Evolutionary conservation across 306 rosid genomes (phyloP).

Genomic region (Pyrus pyrifolia): DNA sequence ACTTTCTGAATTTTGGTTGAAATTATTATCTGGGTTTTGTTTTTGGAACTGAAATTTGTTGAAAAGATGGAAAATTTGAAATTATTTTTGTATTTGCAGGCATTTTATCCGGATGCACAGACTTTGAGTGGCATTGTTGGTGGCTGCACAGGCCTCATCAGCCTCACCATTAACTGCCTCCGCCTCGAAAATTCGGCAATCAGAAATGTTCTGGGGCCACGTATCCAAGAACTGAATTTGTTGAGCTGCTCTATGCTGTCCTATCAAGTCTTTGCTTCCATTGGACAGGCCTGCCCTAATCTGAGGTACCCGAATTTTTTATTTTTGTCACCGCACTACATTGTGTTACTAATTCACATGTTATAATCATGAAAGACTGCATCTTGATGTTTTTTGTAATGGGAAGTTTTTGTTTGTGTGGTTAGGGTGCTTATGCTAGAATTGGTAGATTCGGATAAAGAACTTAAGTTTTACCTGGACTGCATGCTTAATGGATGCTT

Average conservation of each 20-base stretch:
- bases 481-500: constrained; percentile 14
- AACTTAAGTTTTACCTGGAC: constrained; percentile 7
- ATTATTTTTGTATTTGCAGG: neutral
- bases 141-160: constrained; percentile 9
- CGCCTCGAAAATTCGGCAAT: constrained; percentile 19
- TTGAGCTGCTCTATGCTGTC: constrained; percentile 21
- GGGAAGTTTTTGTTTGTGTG: neutral
- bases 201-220: neutral
- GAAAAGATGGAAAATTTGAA: neutral
- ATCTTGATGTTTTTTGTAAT: neutral
- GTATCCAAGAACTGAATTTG: constrained; percentile 25
- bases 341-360: too few relatives aligned
- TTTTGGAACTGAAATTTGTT: neutral
- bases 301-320: constrained; percentile 11
- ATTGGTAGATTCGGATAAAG: constrained; percentile 16
- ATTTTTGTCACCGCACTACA: neutral
- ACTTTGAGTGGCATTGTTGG: constrained; percentile 7
- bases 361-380: neutral
- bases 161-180: constrained; percentile 24
- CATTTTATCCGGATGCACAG: constrained; percentile 2
- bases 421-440: constrained; percentile 23
- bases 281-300: constrained; percentile 18
- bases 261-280: constrained; percentile 5
- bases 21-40: neutral
- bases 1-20: neutral